Evolutionary conservation across 2,329 filamentous ascomycete genomes (phyloP).

Genomic region (Paecilomyces dactylethromorphus): DNA sequence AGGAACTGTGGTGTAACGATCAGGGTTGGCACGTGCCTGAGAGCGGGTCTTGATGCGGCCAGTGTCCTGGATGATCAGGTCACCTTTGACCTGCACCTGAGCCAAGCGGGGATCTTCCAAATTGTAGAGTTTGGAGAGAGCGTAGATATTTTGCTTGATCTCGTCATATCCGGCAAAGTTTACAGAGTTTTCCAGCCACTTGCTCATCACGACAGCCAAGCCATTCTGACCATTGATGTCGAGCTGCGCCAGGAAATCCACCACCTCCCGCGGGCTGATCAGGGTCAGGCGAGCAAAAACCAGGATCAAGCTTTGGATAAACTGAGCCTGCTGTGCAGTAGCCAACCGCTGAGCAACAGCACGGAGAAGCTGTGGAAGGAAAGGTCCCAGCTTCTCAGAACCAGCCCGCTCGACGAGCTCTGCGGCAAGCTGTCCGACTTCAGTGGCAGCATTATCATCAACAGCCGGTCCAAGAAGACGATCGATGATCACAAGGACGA

Average conservation of each 20-base stretch:
- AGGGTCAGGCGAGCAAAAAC: slow-evolving; percentile 90
- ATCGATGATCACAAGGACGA: slow-evolving; percentile 86
- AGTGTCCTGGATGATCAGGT: slow-evolving; percentile 73
- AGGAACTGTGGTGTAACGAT: slow-evolving; percentile 80
- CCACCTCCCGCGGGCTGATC: slow-evolving; percentile 77
- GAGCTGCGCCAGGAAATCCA: slow-evolving; percentile 82
- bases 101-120: slow-evolving; percentile 74
- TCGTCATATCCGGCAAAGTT: slow-evolving; percentile 98
- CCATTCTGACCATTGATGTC: slow-evolving; percentile 70
- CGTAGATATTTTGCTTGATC: slow-evolving; percentile 93
- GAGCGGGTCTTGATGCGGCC: slow-evolving; percentile 91
- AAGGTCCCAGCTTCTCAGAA: slow-evolving; percentile 82
- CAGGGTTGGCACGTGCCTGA: slow-evolving; percentile 79
- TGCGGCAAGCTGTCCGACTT: slow-evolving; percentile 88
- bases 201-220: slow-evolving; percentile 80
- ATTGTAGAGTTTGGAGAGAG: slow-evolving; percentile 82
- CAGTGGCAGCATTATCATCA: slow-evolving; percentile 91
- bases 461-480: slow-evolving; percentile 75
- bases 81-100: slow-evolving; percentile 81
- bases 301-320: slow-evolving; percentile 92
- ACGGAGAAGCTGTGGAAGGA: slow-evolving; percentile 76
- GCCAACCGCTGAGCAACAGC: slow-evolving; percentile 82
- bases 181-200: slow-evolving; percentile 96
- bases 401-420: slow-evolving; percentile 95
- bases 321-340: slow-evolving; percentile 74